Evolutionary conservation across 1,284 basidiomycete genomes (phyloP), one percentile per base, ranked within the genome.

Genomic region (Meira nashicola): DNA sequence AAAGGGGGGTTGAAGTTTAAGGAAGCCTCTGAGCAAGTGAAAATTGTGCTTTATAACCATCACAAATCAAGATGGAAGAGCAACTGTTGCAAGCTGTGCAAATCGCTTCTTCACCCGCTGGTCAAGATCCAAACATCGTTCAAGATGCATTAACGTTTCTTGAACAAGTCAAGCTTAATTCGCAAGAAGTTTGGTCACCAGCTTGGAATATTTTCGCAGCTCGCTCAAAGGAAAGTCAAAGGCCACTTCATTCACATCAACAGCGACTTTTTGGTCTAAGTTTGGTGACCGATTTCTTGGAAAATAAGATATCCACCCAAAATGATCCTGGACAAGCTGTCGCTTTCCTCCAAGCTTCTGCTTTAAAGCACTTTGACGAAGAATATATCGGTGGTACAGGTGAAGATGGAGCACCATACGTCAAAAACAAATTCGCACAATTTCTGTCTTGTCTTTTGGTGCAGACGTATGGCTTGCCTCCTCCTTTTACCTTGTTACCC

Each of bases 401-500:
- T 23, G 76, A 78, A 41, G 65, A 61, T 1, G 65, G 70, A 4
- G 58, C 70, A 0, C 47, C 63, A 0, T 78, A 88, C 80, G 80
- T 95, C 60, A 87, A 92, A 76, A 99, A 99, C 84, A 98, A 98
- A 80, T 90, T 97, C 78, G 91, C 92, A 15, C 93, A 96, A 81
- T 94, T 92, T n/a, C 83, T 97, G 50, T 89, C 94, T 0, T 85
- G 96, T 59, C 87, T 98, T 79, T 94, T 98, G 81, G 84, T 97
- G 53, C 88, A 88, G 81, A 87, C 89, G 14, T 95, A 95, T 80
- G 84, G 46, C 90, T 91, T 82, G 89, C 92, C 82, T 80, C 83
- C 66, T 85, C 90, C 78, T 80, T 92, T 60, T 88, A 92, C 79
- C 80, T 84, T 58, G 83, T 90, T 77, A 85, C 91, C 69, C 1